These are phyloP conservation scores for Baudoinia panamericana DNA, from an alignment of 495 filamentous ascomycete genomes.

Conservation along the genomic window DNA sequence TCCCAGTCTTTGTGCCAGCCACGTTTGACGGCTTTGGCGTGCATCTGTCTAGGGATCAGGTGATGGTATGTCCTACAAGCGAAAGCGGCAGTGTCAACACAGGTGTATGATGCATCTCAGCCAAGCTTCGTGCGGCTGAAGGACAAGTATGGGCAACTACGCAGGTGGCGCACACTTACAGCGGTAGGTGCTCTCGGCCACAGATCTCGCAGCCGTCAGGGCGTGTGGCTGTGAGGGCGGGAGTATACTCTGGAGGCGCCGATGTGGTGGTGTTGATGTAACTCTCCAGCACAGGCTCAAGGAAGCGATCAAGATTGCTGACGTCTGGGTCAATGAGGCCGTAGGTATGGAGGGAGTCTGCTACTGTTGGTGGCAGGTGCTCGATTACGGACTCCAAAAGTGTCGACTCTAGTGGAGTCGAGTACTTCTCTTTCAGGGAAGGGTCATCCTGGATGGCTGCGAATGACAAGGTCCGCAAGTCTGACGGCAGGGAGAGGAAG, in stretches of 20 bases:
- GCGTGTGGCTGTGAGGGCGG: conserved; percentile 31
- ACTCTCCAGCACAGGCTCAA: conserved; percentile 45
- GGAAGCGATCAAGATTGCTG: conserved; percentile 39
- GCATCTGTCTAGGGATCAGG: conserved; percentile 62
- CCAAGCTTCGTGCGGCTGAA: no score
- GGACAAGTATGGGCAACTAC: no score
- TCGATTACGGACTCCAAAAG: conserved; percentile 33
- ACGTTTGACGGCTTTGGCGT: conserved; percentile 64
- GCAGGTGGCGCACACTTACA: no score
- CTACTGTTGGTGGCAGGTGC: conserved; percentile 36
- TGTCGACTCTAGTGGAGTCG: conserved; percentile 35
- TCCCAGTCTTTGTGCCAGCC: conserved; percentile 69
- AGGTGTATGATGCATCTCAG: no score
- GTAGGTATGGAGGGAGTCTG: conserved; percentile 53
- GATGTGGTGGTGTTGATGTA: conserved; percentile 44
- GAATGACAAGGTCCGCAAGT: conserved; percentile 50
- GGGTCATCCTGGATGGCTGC: conserved; percentile 37
- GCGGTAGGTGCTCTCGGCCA: conserved; percentile 58
- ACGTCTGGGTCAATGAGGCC: conserved; percentile 36
- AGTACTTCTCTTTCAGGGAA: conserved; percentile 37
- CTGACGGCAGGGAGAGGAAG: conserved; percentile 48
- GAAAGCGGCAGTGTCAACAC: no score
- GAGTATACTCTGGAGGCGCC: conserved; percentile 44
- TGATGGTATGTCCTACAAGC: conserved; percentile 81
- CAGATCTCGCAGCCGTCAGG: conserved; percentile 64